phyloP scores from a whole-genome alignment of 805 yeast genomes.

The Metschnikowia kofuensis region DNA sequence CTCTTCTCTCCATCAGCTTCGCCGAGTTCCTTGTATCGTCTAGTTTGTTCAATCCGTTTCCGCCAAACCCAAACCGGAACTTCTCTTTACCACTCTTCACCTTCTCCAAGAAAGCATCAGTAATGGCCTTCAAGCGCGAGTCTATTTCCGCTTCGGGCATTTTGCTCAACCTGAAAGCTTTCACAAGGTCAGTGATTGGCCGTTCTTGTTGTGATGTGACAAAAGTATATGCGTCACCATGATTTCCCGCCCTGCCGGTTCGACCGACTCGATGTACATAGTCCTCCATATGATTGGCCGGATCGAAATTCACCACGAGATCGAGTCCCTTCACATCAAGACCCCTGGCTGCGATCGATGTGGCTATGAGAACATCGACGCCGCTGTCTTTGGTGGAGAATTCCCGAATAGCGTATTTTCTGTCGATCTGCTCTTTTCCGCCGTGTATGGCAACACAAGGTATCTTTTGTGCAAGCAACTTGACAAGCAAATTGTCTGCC shows the following conservation, averaged over 20 bases:
- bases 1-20: conserved; percentile 47
- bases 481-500: conserved; percentile 69
- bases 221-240: conserved; percentile 60
- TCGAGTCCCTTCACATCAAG: conserved; percentile 85
- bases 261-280: conserved; percentile 95
- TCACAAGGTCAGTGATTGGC: conserved; percentile 64
- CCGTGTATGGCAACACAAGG: conserved; percentile 79
- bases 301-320: conserved; percentile 68
- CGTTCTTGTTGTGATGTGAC: conserved; percentile 60
- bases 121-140: conserved; percentile 46
- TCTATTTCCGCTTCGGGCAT: conserved; percentile 46
- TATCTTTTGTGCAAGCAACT: conserved; percentile 51
- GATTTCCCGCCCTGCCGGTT: conserved; percentile 87
- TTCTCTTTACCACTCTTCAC: conserved; percentile 64
- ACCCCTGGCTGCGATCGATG: conserved; percentile 94
- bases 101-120: conserved; percentile 54
- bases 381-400: conserved; percentile 55
- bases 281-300: conserved; percentile 69
- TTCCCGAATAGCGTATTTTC: conserved; percentile 69
- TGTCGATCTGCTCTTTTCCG: conserved; percentile 82
- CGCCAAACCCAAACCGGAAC: conserved; percentile 82
- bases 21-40: conserved; percentile 58
- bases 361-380: conserved; percentile 72
- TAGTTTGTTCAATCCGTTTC: conserved; percentile 80
- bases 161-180: conserved; percentile 61